Evolutionary conservation across 2,329 filamentous ascomycete species (phyloP).

Genomic region (Xylariaceae sp.): DNA sequence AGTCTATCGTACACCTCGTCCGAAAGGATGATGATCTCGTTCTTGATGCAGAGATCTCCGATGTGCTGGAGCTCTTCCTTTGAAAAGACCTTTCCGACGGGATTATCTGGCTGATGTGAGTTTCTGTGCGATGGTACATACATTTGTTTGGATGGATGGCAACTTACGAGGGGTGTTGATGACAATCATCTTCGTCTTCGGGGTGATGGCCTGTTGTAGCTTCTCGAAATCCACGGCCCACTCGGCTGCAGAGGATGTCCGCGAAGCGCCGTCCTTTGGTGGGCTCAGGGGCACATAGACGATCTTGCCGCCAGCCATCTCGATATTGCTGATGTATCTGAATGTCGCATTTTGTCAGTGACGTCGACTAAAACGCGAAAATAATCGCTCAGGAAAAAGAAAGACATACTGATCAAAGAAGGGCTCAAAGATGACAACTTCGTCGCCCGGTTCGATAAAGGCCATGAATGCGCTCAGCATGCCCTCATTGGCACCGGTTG

Average conservation of each 20-base stretch:
- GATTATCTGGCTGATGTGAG: slow-evolving; percentile 61
- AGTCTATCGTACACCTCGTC: slow-evolving; percentile 93
- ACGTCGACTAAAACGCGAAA: background rate
- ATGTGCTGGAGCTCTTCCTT: slow-evolving; percentile 77
- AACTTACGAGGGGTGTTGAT: slow-evolving; percentile 62
- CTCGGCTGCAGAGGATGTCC: slow-evolving; percentile 78
- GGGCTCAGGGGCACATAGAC: slow-evolving; percentile 94
- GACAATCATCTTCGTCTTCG: slow-evolving; percentile 94
- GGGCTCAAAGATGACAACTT: slow-evolving; percentile 96
- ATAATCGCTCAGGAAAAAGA: background rate
- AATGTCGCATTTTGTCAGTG: slow-evolving; percentile 2
- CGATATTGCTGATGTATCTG: slow-evolving; percentile 92
- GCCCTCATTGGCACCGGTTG: slow-evolving; percentile 83
- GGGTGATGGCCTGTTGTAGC: slow-evolving; percentile 74
- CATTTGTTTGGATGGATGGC: background rate
- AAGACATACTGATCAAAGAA: slow-evolving; percentile 84
- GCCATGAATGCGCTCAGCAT: slow-evolving; percentile 98
- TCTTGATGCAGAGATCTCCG: slow-evolving; percentile 81
- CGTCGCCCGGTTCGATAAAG: slow-evolving; percentile 89
- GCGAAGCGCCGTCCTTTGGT: slow-evolving; percentile 69
- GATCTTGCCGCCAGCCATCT: slow-evolving; percentile 94
- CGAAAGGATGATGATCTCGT: slow-evolving; percentile 89
- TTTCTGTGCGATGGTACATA: slow-evolving; percentile 7
- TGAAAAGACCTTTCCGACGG: slow-evolving; percentile 92
- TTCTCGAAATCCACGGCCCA: slow-evolving; percentile 84